Base-by-base conservation (phyloP, 164 flowering plant genomes). In the Chimonanthus praecox region DNA sequence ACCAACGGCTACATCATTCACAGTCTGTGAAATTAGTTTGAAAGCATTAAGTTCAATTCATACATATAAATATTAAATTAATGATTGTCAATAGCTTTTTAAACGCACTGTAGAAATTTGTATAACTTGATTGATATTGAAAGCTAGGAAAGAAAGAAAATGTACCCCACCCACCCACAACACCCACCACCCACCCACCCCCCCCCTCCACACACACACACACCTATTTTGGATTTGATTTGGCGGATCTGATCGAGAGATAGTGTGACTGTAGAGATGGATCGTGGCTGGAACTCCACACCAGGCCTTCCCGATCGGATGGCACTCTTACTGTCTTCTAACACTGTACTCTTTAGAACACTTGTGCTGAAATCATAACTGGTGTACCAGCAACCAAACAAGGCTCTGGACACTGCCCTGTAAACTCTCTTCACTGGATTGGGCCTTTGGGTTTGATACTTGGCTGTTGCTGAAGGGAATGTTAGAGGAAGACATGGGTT, bases 1-100 rank as follows among this genome's bases (percentile, higher is more conserved):
- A 16, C 91, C 94, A 2, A 76, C 63, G 4, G 86, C 72, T 1
- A 87, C 87, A 58, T 88, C 91, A 54, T 90, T 90, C 49, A 88
- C 67, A 0, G 91, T 85, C 91, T 87, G 21, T 20, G 15, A 4
- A 20, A 68, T 16, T 1, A 47, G 0, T 2, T 66, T 44, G 2
- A 1, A 51, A 51, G 10, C 13, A 7, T 51, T 51, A 51, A 51
- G 13, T 13, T 7, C 58, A 51, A 7, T 13, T 7, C 10, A 8
- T 7, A 3, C 60, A 54, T 54, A 15, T 15, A 54, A 7, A 15
- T 7, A 15, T 7, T 7, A 54, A 8, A 7, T 54, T 7, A 54
- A 15, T 15, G 11, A 7, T 54, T 54, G 8, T 8, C 3, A 7
- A 8, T 33, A 33, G 2, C 33, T 33, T 33, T 33, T 33, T 33